A percentile compares a stretch with the other conserved stretches of the same genome.
Conservation (phyloP, 768 basidiomycete species). For the Rhodotorula toruloides region DNA sequence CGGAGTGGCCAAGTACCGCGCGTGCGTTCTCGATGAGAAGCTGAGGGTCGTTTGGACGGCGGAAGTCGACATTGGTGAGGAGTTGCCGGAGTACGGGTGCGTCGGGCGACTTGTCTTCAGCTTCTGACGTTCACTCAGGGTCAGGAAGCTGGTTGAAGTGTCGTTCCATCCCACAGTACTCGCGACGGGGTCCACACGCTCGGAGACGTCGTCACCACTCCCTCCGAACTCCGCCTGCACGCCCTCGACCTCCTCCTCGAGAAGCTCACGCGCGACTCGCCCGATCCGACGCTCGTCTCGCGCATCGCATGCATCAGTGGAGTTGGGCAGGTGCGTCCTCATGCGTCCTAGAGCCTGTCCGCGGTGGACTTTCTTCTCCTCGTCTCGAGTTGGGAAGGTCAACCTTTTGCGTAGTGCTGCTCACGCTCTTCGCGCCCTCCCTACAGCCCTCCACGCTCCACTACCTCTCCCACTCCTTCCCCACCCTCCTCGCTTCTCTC, state of each 20-base stretch:
- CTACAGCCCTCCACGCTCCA: constrained; percentile 9
- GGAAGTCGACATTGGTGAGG: constrained; percentile 11
- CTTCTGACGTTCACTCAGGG: neutral
- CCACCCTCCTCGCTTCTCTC: neutral
- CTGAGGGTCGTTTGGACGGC: constrained; percentile 20
- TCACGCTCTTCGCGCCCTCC: fast-evolving
- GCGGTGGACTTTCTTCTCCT: too few relatives aligned
- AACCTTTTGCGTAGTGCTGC: neutral
- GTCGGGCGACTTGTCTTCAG: neutral
- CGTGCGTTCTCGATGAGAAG: constrained; percentile 3
- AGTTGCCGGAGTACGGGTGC: constrained; percentile 25
- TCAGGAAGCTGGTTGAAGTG: too few relatives aligned
- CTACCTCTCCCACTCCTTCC: constrained; percentile 14
- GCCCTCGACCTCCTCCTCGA: constrained; percentile 28
- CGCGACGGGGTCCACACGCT: constrained; percentile 17
- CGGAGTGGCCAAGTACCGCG: neutral
- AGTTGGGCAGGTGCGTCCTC: constrained; percentile 4
- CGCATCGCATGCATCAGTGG: constrained; percentile 11
- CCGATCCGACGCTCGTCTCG: constrained; percentile 1
- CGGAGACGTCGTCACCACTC: constrained; percentile 20
- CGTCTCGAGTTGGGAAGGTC: neutral
- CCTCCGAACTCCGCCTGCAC: constrained; percentile 8
- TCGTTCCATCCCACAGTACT: constrained; percentile 2
- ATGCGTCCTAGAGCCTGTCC: neutral
- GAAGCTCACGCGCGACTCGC: constrained; percentile 18